Conservation (phyloP, 352 stramenopile species). For the Paralagenidium karlingii region DNA sequence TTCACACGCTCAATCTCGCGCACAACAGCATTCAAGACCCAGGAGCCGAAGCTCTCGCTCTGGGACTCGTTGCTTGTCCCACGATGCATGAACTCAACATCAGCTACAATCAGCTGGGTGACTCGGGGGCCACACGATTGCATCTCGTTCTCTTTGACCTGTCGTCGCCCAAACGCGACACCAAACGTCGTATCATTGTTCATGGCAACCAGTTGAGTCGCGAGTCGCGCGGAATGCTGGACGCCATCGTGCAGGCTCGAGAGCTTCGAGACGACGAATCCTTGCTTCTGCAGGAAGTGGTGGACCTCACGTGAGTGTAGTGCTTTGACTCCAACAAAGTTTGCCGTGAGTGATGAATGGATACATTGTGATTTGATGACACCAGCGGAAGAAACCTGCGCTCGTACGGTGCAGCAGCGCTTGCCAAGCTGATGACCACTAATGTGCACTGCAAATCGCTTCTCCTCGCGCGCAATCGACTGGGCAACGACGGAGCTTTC, state of each 20-base stretch:
- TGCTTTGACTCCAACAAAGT: neutral
- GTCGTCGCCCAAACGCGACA: too few relatives aligned
- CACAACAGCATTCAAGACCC: constrained; percentile 41
- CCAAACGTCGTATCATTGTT: too few relatives aligned
- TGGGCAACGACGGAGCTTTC: constrained; percentile 42
- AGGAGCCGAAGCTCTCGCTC: constrained; percentile 17
- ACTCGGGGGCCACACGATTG: constrained; percentile 23
- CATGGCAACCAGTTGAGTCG: constrained; percentile 30
- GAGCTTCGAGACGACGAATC: constrained; percentile 33
- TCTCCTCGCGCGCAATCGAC: constrained; percentile 32
- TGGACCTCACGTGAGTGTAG: constrained; percentile 19
- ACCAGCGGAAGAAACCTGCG: constrained; percentile 20
- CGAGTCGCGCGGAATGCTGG: constrained; percentile 31
- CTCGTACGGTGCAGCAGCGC: constrained; percentile 30
- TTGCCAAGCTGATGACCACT: constrained; percentile 14
- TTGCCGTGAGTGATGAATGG: neutral
- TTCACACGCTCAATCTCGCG: constrained; percentile 31
- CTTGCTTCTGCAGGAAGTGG: constrained; percentile 16
- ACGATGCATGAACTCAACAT: constrained; percentile 35
- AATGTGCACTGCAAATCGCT: constrained; percentile 14
- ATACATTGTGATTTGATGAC: neutral
- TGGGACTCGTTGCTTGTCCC: constrained; percentile 27
- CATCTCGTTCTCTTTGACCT: constrained; percentile 37
- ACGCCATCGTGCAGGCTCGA: constrained; percentile 35
- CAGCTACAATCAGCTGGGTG: constrained; percentile 34